Evolutionary conservation across 805 yeast species (phyloP).

Genomic region (Metschnikowia rubicola): DNA sequence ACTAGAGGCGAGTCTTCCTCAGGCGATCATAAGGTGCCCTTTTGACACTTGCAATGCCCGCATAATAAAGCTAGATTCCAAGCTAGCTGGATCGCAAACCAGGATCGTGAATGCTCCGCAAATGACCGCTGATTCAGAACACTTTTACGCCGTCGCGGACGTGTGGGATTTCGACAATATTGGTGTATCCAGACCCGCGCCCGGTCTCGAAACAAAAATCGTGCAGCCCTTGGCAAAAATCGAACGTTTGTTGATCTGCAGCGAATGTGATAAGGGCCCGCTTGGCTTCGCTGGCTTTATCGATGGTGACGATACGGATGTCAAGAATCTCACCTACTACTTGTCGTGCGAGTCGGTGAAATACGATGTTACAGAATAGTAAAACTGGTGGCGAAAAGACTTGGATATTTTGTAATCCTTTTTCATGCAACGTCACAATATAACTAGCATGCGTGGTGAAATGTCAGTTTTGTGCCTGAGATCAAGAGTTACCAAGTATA

Average conservation of each 20-base stretch:
- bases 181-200: slow-evolving; percentile 58
- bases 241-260: slow-evolving; percentile 58
- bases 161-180: slow-evolving; percentile 81
- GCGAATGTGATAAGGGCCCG: slow-evolving; percentile 79
- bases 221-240: slow-evolving; percentile 28
- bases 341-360: slow-evolving; percentile 46
- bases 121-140: slow-evolving; percentile 20
- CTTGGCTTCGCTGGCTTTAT: slow-evolving; percentile 59
- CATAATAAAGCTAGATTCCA: slow-evolving; percentile 21
- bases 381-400: too few relatives aligned
- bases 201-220: slow-evolving; percentile 20
- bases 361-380: slow-evolving; percentile 23
- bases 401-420: too few relatives aligned
- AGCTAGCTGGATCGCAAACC: slow-evolving; percentile 5
- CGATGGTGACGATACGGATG: slow-evolving; percentile 26
- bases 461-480: too few relatives aligned
- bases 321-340: slow-evolving; percentile 40
- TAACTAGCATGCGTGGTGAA: too few relatives aligned
- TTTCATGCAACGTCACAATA: too few relatives aligned
- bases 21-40: slow-evolving; percentile 23
- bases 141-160: slow-evolving; percentile 47
- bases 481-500: too few relatives aligned
- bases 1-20: slow-evolving; percentile 2
- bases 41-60: slow-evolving; percentile 24
- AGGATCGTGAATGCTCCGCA: slow-evolving; percentile 26